A percentile compares a stretch with the other conserved stretches of the same genome.
These are phyloP conservation scores for Vachellia pachyceras DNA, from an alignment of 306 rosid genomes.

Conservation along the genomic window DNA sequence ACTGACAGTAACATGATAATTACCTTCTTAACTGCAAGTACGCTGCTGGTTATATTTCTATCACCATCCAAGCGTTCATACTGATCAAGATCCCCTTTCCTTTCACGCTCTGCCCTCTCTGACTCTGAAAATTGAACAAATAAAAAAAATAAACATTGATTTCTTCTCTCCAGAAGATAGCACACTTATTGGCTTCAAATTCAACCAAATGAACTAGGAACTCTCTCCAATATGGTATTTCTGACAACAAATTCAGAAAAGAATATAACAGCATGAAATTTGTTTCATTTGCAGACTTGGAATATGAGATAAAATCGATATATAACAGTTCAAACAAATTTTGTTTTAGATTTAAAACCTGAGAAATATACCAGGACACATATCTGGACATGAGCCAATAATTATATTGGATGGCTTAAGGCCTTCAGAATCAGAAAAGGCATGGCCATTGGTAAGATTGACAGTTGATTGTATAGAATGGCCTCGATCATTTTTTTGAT, in stretches of 20 bases:
- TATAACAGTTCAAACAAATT: conserved; percentile 38
- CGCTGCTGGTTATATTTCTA: conserved; percentile 82
- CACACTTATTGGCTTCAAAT: conserved; percentile 2
- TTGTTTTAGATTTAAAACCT: conserved; percentile 35
- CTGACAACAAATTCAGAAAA: conserved; percentile 6
- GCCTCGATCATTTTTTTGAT: conserved; percentile 50
- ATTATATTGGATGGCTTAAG: conserved; percentile 61
- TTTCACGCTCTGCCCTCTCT: conserved; percentile 92
- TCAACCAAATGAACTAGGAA: conserved; percentile 35
- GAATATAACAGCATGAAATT: neutral
- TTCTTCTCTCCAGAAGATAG: conserved; percentile 26
- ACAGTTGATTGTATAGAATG: conserved; percentile 52
- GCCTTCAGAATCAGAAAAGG: conserved; percentile 62
- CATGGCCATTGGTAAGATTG: conserved; percentile 49
- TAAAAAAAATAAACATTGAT: conserved; percentile 22
- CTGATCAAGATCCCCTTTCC: conserved; percentile 97
- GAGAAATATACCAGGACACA: conserved; percentile 87
- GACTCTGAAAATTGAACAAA: conserved; percentile 66
- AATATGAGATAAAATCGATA: conserved; percentile 35
- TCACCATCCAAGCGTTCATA: conserved; percentile 94
- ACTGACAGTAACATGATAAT: conserved; percentile 29
- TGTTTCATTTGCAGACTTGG: conserved; percentile 2
- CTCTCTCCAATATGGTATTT: conserved; percentile 24
- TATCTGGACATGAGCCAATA: conserved; percentile 83
- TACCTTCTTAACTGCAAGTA: conserved; percentile 97